phyloP scores from a whole-genome alignment of 176 grass and related monocot genomes.

The Carex myosuroides region DNA sequence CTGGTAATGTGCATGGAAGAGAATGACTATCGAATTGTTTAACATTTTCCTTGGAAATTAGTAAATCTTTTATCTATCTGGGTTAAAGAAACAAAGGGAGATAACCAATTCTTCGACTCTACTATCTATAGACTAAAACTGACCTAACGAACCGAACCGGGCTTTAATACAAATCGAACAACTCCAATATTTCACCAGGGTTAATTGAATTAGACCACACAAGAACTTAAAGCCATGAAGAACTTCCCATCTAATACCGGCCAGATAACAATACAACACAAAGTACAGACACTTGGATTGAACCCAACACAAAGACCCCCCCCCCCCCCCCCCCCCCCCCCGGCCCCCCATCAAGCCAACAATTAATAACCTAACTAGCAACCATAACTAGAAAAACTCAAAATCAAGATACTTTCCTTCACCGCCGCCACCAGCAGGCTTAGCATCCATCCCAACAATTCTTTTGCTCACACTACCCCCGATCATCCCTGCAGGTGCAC shows the following conservation, averaged over 20 bases:
- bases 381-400: conserved; percentile 78
- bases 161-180: not conserved
- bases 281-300: conserved; percentile 2
- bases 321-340: not conserved
- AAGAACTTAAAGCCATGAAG: not conserved
- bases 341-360: conserved; percentile 7
- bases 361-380: conserved; percentile 21
- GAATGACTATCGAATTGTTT: not conserved
- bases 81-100: not conserved
- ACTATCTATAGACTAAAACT: conserved; percentile 11
- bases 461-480: conserved; percentile 50
- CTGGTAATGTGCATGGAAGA: not conserved
- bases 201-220: conserved; percentile 2
- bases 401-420: conserved; percentile 90
- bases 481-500: not conserved
- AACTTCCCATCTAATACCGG: conserved; percentile 14
- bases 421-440: conserved; percentile 38
- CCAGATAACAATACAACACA: conserved; percentile 18
- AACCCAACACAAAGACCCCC: conserved; percentile 7
- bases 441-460: conserved; percentile 46
- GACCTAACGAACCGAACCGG: not conserved
- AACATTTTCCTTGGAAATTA: not conserved
- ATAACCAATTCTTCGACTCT: not conserved
- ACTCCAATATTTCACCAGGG: not conserved
- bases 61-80: not conserved